These are phyloP conservation scores for Salix exigua DNA, from an alignment of 345 rosid species.

Conservation along the genomic window DNA sequence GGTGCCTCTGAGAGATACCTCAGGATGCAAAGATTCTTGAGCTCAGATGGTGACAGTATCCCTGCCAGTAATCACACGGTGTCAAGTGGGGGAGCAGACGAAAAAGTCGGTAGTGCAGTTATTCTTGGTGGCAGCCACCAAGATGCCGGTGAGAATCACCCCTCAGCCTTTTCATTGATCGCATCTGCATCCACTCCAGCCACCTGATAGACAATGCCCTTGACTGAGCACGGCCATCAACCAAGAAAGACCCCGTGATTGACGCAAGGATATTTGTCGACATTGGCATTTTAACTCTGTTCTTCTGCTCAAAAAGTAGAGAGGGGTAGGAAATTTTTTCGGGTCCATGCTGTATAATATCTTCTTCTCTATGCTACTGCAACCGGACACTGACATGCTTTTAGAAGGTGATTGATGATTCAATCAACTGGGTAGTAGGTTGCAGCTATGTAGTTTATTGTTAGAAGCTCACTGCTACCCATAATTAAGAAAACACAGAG, in stretches of 20 bases:
- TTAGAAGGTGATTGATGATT: background rate
- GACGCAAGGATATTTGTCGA: constrained; percentile 5
- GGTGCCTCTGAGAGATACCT: constrained; percentile 36
- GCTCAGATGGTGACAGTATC: constrained; percentile 24
- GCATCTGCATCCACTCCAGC: constrained; percentile 36
- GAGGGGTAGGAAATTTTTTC: constrained; percentile 26
- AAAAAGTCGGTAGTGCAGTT: constrained; percentile 9
- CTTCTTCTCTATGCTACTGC: constrained; percentile 5
- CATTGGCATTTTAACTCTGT: constrained; percentile 22
- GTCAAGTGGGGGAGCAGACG: constrained; percentile 14
- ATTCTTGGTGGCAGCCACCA: constrained; percentile 20
- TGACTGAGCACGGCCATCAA: background rate
- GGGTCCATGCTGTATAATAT: background rate
- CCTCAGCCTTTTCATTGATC: constrained; percentile 18
- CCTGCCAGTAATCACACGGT: constrained; percentile 19
- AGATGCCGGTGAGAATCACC: constrained; percentile 21
- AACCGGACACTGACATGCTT: background rate
- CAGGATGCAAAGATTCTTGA: constrained; percentile 35
- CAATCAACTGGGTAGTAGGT: constrained; percentile 19
- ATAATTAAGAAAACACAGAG: background rate
- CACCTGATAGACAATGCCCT: constrained; percentile 20
- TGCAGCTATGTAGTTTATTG: constrained; percentile 33
- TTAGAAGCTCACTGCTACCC: constrained; percentile 34
- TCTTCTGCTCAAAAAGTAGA: constrained; percentile 39
- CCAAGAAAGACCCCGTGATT: background rate